These are phyloP conservation scores for Suillus occidentalis DNA, from an alignment of 768 basidiomycete genomes.

Conservation along the genomic window DNA sequence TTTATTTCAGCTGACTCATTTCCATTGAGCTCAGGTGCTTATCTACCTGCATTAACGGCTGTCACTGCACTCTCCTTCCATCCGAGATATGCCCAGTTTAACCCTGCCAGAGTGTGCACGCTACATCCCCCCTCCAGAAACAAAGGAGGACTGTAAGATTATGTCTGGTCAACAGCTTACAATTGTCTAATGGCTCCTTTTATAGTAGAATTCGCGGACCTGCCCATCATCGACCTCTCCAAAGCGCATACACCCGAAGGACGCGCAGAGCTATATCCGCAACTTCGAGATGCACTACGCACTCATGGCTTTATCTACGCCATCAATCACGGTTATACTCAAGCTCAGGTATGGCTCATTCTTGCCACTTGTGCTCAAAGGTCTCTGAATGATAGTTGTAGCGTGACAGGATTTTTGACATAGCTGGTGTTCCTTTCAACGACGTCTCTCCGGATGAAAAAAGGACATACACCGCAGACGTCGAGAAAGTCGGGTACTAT, in stretches of 20 bases:
- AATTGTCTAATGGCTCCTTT: not conserved
- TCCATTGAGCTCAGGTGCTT: not conserved
- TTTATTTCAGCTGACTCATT: not conserved
- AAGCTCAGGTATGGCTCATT: conserved; percentile 34
- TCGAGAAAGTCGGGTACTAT: conserved; percentile 45
- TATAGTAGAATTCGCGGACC: conserved; percentile 37
- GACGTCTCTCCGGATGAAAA: conserved; percentile 39
- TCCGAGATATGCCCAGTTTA: conserved; percentile 14
- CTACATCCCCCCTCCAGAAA: conserved; percentile 30
- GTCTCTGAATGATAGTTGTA: conserved; percentile 13
- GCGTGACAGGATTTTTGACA: conserved; percentile 44
- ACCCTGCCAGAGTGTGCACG: conserved; percentile 32
- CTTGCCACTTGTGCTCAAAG: not conserved
- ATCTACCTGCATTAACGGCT: not conserved
- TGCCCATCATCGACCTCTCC: conserved; percentile 35
- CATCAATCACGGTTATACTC: conserved; percentile 46
- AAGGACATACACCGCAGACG: conserved; percentile 35
- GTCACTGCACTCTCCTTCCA: not conserved
- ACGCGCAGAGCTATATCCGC: conserved; percentile 28
- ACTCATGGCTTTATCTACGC: conserved; percentile 47
- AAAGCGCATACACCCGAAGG: conserved; percentile 34
- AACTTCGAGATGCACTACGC: conserved; percentile 34
- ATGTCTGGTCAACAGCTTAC: not conserved
- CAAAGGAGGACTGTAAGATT: conserved; percentile 31
- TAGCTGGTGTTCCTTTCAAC: conserved; percentile 42